Percentiles rank a stretch among this genome's conserved stretches.
Conservation (phyloP, 495 filamentous ascomycete genomes). For the Podospora tetraspora region DNA sequence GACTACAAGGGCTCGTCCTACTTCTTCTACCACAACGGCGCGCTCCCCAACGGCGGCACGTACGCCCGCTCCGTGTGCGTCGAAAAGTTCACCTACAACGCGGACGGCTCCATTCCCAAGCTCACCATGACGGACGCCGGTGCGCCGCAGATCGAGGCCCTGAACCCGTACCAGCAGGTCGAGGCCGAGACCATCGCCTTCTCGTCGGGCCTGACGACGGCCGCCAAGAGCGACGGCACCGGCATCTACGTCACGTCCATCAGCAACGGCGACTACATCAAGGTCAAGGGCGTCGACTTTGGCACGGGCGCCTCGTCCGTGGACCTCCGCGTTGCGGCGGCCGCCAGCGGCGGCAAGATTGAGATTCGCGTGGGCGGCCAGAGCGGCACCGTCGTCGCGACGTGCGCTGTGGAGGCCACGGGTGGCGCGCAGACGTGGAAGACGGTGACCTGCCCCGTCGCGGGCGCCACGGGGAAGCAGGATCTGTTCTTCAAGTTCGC, state of each 20-base stretch:
- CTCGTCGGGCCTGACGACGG: conserved; percentile 13
- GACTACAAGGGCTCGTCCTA: conserved; percentile 28
- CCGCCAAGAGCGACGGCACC: conserved; percentile 10
- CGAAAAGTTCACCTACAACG: conserved; percentile 26
- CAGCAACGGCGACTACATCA: conserved; percentile 20
- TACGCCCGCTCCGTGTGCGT: conserved; percentile 26
- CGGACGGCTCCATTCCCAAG: conserved; percentile 27
- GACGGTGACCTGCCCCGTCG: conserved; percentile 11
- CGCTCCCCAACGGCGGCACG: conserved; percentile 26
- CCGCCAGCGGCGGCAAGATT: conserved; percentile 11
- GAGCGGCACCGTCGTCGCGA: conserved; percentile 12
- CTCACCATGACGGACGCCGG: conserved; percentile 26
- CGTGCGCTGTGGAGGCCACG: conserved; percentile 16
- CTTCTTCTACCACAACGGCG: conserved; percentile 34
- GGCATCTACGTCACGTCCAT: conserved; percentile 16
- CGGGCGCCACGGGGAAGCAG: conserved; percentile 15
- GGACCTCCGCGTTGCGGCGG: conserved; percentile 15
- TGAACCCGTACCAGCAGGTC: conserved; percentile 14
- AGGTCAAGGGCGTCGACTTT: conserved; percentile 21
- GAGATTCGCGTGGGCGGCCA: conserved; percentile 16
- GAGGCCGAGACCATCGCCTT: conserved; percentile 18
- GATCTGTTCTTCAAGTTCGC: conserved; percentile 17
- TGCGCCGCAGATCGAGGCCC: conserved; percentile 12
- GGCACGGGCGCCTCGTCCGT: conserved; percentile 11
- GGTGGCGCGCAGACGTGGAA: conserved; percentile 19